phyloP scores from a whole-genome alignment of 2,329 filamentous ascomycete genomes.

The Colletotrichum orchidophilum region DNA sequence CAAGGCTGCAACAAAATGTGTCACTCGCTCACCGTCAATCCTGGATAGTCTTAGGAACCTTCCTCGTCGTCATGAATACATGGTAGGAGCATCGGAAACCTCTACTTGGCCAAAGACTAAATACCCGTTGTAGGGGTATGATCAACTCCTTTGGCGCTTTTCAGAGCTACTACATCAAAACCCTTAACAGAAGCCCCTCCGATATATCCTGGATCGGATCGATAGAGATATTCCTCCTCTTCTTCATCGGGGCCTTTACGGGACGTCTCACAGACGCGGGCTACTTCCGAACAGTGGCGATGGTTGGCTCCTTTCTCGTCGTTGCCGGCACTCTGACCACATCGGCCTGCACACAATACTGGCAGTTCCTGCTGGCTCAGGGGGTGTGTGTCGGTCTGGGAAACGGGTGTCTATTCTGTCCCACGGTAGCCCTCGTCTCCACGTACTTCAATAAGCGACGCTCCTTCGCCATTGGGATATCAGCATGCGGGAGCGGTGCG shows the following conservation, averaged over 20 bases:
- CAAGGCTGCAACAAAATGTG: not conserved
- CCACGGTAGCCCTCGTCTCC: constrained; percentile 64
- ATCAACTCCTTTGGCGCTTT: not conserved
- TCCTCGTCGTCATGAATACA: not conserved
- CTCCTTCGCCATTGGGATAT: constrained; percentile 65
- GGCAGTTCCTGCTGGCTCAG: constrained; percentile 59
- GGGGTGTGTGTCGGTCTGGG: constrained; percentile 62
- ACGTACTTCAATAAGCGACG: constrained; percentile 65
- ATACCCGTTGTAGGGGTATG: not conserved
- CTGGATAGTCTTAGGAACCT: not conserved
- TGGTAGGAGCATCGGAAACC: not conserved
- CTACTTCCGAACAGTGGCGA: constrained; percentile 49
- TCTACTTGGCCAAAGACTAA: not conserved
- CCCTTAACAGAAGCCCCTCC: not conserved
- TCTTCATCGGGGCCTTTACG: constrained; percentile 53
- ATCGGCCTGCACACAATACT: constrained; percentile 53
- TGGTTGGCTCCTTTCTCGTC: constrained; percentile 49
- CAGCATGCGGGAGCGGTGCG: constrained; percentile 63
- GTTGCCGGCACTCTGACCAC: constrained; percentile 55
- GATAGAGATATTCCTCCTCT: constrained; percentile 42
- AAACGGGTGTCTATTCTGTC: constrained; percentile 62
- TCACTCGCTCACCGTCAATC: not conserved
- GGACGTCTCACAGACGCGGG: constrained; percentile 56
- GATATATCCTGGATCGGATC: not conserved
- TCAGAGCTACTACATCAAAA: not conserved